Conservation (phyloP, 306 rosid genomes). For the Castanospermum australe region DNA sequence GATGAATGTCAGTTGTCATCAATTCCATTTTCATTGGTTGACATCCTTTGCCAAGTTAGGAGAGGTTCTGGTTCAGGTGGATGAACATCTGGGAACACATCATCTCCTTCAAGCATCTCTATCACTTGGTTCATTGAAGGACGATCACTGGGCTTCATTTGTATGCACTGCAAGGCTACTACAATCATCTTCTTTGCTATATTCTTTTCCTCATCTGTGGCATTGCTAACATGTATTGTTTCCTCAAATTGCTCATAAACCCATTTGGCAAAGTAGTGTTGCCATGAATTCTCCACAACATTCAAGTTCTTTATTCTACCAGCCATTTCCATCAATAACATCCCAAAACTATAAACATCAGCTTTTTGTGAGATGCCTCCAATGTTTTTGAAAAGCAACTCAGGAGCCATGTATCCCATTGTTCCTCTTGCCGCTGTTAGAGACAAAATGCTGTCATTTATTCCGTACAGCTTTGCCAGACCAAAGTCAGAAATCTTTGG, state of each 20-base stretch:
- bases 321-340: constrained; percentile 20
- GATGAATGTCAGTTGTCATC: neutral
- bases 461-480: neutral
- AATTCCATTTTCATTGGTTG: neutral
- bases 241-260: constrained; percentile 25
- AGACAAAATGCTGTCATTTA: constrained; percentile 2
- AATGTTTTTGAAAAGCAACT: constrained; percentile 2
- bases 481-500: constrained; percentile 15
- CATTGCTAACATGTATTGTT: neutral
- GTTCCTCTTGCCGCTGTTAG: constrained; percentile 21
- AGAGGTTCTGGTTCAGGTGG: neutral
- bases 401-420: constrained; percentile 15
- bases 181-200: constrained; percentile 16
- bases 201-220: constrained; percentile 7
- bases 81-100: neutral
- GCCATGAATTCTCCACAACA: neutral
- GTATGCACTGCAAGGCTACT: constrained; percentile 6
- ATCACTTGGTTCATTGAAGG: constrained; percentile 22
- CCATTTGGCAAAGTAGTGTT: neutral
- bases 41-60: neutral
- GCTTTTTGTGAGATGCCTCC: neutral
- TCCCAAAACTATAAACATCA: constrained; percentile 19
- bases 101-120: constrained; percentile 8
- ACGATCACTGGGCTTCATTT: neutral
- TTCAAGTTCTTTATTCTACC: neutral